phyloP scores from a whole-genome alignment of 257 asterid species.

The Salvia splendens region DNA sequence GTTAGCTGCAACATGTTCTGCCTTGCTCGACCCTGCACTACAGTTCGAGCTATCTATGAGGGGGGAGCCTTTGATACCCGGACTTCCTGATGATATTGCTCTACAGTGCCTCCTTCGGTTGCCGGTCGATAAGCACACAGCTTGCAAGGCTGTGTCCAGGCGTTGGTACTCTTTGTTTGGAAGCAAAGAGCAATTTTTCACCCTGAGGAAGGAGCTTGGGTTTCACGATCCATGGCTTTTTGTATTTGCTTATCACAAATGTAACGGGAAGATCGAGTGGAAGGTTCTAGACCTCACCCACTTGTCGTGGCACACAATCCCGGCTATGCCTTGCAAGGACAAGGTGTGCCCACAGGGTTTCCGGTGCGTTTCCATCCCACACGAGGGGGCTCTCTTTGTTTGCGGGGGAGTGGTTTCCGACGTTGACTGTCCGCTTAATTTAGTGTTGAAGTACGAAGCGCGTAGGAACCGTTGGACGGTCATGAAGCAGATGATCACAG shows the following conservation, averaged over 20 bases:
- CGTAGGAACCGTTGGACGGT: constrained; percentile 80
- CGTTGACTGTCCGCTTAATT: constrained; percentile 77
- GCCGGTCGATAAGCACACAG: constrained; percentile 58
- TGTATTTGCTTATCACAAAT: constrained; percentile 79
- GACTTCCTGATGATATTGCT: constrained; percentile 95
- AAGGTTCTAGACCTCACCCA: constrained; percentile 71
- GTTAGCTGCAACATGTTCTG: constrained; percentile 53
- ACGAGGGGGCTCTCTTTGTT: constrained; percentile 71
- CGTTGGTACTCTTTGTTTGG: constrained; percentile 84
- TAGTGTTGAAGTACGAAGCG: constrained; percentile 82
- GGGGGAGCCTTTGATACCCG: constrained; percentile 77
- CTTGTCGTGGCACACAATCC: constrained; percentile 81
- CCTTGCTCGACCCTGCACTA: constrained; percentile 51
- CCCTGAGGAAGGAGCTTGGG: constrained; percentile 70
- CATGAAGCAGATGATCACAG: constrained; percentile 83
- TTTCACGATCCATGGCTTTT: constrained; percentile 89
- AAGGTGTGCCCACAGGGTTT: constrained; percentile 88
- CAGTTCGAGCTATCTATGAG: constrained; percentile 47
- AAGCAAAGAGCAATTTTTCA: constrained; percentile 71
- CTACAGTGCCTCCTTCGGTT: constrained; percentile 85
- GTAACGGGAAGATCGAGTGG: constrained; percentile 86
- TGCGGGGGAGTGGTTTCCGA: constrained; percentile 85
- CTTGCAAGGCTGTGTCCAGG: constrained; percentile 60
- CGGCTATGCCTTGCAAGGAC: constrained; percentile 94
- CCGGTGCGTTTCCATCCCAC: constrained; percentile 74